Conservation (phyloP, 495 filamentous ascomycete species). For the Daldinia childiae region DNA sequence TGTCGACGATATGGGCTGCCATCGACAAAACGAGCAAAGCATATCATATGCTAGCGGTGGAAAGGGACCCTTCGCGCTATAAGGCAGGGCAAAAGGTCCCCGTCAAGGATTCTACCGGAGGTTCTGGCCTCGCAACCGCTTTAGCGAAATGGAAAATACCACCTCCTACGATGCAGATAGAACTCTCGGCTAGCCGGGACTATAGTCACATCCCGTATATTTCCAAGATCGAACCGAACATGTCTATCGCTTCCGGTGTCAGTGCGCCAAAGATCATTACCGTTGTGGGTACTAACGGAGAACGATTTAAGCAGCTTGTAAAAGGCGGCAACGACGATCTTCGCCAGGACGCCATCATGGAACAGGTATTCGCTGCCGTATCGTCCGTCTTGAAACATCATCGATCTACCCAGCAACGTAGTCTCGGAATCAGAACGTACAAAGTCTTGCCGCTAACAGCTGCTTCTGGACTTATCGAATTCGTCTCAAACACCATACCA, state of each 20-base stretch:
- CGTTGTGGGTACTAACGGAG: slow-evolving; percentile 76
- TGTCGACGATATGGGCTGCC: slow-evolving; percentile 66
- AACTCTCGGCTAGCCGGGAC: slow-evolving; percentile 74
- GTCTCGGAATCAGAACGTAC: slow-evolving; percentile 91
- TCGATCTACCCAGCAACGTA: slow-evolving; percentile 84
- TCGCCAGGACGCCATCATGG: slow-evolving; percentile 99
- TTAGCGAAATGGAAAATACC: slow-evolving; percentile 73
- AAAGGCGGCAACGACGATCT: slow-evolving; percentile 96
- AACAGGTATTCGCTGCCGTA: slow-evolving; percentile 97
- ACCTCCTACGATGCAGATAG: slow-evolving; percentile 87
- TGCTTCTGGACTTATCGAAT: slow-evolving; percentile 93
- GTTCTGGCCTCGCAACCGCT: slow-evolving; percentile 63
- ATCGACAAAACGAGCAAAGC: slow-evolving; percentile 76
- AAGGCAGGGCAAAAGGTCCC: slow-evolving; percentile 72
- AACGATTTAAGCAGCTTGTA: slow-evolving; percentile 85
- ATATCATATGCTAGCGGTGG: slow-evolving; percentile 78
- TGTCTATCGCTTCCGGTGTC: slow-evolving; percentile 87
- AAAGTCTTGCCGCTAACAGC: slow-evolving; percentile 90
- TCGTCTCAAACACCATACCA: slow-evolving; percentile 90
- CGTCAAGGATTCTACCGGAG: slow-evolving; percentile 67
- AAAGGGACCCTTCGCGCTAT: slow-evolving; percentile 65
- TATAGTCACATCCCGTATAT: slow-evolving; percentile 81
- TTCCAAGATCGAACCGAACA: slow-evolving; percentile 69
- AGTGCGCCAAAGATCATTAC: slow-evolving; percentile 93
- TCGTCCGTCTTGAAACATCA: slow-evolving; percentile 87